Conservation (phyloP, 805 yeast genomes). For the Groenewaldozyma salmanticensis region DNA sequence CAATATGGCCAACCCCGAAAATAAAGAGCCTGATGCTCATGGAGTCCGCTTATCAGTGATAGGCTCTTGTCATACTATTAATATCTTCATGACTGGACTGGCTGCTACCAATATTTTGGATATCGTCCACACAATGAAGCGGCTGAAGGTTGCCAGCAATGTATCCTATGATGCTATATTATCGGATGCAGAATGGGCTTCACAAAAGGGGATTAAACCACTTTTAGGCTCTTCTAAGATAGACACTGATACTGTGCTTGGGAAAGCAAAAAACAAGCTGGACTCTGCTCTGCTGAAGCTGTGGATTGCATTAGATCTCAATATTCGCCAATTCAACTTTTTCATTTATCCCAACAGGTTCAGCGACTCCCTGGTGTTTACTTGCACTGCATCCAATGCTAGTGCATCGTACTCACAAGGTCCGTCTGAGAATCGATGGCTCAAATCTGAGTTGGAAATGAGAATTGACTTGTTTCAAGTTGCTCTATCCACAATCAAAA, state of each 20-base stretch:
- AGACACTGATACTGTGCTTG: background rate
- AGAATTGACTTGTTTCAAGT: constrained; percentile 54
- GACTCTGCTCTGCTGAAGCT: constrained; percentile 24
- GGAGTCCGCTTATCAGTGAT: constrained; percentile 26
- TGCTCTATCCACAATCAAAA: constrained; percentile 53
- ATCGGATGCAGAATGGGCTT: constrained; percentile 38
- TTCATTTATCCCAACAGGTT: constrained; percentile 80
- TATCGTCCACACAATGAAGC: constrained; percentile 55
- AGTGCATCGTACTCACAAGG: constrained; percentile 23
- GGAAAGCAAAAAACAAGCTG: constrained; percentile 1
- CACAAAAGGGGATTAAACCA: background rate
- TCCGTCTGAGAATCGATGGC: constrained; percentile 19
- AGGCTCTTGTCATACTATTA: constrained; percentile 50
- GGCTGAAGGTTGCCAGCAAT: constrained; percentile 66
- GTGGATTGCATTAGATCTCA: constrained; percentile 59
- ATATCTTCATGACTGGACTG: constrained; percentile 67
- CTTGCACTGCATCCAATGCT: constrained; percentile 25
- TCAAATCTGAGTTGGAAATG: constrained; percentile 51
- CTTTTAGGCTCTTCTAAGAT: background rate
- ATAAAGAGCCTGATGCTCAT: constrained; percentile 40
- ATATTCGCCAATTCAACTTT: constrained; percentile 41
- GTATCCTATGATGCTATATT: constrained; percentile 69
- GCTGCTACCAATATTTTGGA: constrained; percentile 79
- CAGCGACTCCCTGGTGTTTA: constrained; percentile 66
- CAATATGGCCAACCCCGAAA: constrained; percentile 48